A percentile compares a stretch with the other conserved stretches of the same genome.
phyloP scores from a whole-genome alignment of 768 basidiomycete genomes.

The Tricholomella constricta region DNA sequence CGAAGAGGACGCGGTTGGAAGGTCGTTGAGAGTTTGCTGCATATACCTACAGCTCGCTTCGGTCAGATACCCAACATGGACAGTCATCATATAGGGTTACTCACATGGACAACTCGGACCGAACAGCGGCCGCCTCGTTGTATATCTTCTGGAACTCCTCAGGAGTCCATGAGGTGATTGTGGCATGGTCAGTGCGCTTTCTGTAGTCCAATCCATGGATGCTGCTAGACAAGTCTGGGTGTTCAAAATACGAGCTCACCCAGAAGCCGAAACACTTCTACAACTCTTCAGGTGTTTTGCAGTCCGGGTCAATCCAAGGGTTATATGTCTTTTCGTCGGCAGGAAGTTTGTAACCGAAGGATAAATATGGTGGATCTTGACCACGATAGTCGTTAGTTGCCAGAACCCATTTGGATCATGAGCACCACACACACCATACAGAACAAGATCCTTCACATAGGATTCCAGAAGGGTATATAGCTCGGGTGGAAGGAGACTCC shows the following conservation, averaged over 20 bases:
- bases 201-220: constrained; percentile 22
- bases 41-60: constrained; percentile 21
- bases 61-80: neutral
- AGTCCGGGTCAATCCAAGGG: constrained; percentile 24
- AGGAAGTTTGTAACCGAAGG: constrained; percentile 30
- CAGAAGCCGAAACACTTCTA: constrained; percentile 26
- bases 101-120: constrained; percentile 24
- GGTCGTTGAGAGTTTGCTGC: constrained; percentile 20
- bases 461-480: constrained; percentile 26
- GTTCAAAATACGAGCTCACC: constrained; percentile 31
- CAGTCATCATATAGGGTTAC: constrained; percentile 1
- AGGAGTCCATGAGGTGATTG: constrained; percentile 22
- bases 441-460: constrained; percentile 32
- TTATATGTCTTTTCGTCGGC: constrained; percentile 18
- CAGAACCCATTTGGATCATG: too few species aligned
- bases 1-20: constrained; percentile 23
- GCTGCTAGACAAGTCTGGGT: constrained; percentile 17
- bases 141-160: constrained; percentile 21
- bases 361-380: constrained; percentile 33
- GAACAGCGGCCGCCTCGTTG: constrained; percentile 11
- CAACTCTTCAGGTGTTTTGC: constrained; percentile 23
- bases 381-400: neutral
- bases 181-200: constrained; percentile 15
- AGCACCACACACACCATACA: constrained; percentile 30
- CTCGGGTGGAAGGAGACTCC: constrained; percentile 20